A percentile compares a stretch with the other conserved stretches of the same genome.
phyloP scores from a whole-genome alignment of 176 grass and related monocot genomes.

The Aechmea fasciata region DNA sequence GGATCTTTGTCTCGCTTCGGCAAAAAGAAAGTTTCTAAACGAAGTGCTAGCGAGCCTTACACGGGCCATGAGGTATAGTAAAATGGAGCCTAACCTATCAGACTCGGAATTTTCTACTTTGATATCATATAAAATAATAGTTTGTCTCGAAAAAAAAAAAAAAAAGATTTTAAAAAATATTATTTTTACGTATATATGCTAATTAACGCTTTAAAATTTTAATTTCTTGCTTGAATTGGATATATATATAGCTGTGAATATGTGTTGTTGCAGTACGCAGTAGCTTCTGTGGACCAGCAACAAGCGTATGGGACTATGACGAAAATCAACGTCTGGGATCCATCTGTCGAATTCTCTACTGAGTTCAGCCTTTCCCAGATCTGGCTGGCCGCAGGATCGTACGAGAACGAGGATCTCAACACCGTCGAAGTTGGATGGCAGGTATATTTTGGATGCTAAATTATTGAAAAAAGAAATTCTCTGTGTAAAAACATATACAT shows the following conservation, averaged over 20 bases:
- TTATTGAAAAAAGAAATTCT: too few species aligned
- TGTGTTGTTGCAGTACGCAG: slow-evolving; percentile 4
- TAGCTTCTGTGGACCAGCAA: neutral
- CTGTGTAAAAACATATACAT: too few species aligned
- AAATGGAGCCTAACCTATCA: too few species aligned
- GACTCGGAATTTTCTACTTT: too few species aligned
- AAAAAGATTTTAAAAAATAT: too few species aligned
- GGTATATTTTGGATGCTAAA: neutral
- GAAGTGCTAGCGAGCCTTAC: neutral
- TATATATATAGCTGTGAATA: too few species aligned
- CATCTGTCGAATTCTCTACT: neutral
- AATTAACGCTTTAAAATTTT: too few species aligned
- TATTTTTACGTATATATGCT: too few species aligned
- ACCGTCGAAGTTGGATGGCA: slow-evolving; percentile 23
- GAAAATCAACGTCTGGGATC: neutral
- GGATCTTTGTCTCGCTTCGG: slow-evolving; percentile 2
- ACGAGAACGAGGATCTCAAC: slow-evolving; percentile 8
- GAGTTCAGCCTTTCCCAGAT: slow-evolving; percentile 20
- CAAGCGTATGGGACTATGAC: slow-evolving; percentile 4
- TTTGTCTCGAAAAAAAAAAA: too few species aligned
- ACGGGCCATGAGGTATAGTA: slow-evolving; percentile 8
- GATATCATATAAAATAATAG: too few species aligned
- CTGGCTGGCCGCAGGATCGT: slow-evolving; percentile 6
- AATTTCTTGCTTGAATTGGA: neutral
- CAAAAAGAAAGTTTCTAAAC: neutral